These are phyloP conservation scores for Alternaria infectoria DNA, from an alignment of 2,329 filamentous ascomycete genomes.

Conservation along the genomic window DNA sequence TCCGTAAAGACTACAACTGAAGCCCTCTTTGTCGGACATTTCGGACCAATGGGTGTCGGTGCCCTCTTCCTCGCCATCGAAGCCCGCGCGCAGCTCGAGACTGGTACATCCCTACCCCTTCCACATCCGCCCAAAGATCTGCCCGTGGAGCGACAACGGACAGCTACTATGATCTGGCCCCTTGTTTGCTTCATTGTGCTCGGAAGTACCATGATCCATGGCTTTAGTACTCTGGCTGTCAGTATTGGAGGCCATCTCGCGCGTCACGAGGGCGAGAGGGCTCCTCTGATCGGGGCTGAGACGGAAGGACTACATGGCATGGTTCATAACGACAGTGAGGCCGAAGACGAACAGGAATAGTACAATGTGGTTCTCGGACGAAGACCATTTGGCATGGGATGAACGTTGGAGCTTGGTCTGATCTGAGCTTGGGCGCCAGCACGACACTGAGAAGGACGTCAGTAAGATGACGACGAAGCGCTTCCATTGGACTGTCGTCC, in stretches of 20 bases:
- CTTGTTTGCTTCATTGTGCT: conserved; percentile 62
- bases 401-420: not conserved
- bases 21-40: conserved; percentile 63
- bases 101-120: conserved; percentile 53
- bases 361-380: too few relatives aligned
- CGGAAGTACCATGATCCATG: conserved; percentile 62
- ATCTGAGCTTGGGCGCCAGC: not conserved
- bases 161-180: conserved; percentile 59
- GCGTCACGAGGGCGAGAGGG: conserved; percentile 55
- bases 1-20: conserved; percentile 59
- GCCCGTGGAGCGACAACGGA: conserved; percentile 42
- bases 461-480: accelerated
- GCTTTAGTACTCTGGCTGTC: conserved; percentile 59
- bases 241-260: conserved; percentile 57
- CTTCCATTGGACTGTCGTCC: not conserved
- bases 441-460: not conserved
- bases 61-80: conserved; percentile 64
- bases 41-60: conserved; percentile 64
- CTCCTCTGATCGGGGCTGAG: conserved; percentile 58
- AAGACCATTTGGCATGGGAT: not conserved
- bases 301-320: conserved; percentile 59
- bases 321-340: conserved; percentile 52
- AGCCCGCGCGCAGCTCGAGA: conserved; percentile 60
- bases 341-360: not conserved
- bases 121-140: conserved; percentile 51